These are phyloP conservation scores for Kwoniella bestiolae DNA, from an alignment of 768 basidiomycete genomes.

Conservation along the genomic window DNA sequence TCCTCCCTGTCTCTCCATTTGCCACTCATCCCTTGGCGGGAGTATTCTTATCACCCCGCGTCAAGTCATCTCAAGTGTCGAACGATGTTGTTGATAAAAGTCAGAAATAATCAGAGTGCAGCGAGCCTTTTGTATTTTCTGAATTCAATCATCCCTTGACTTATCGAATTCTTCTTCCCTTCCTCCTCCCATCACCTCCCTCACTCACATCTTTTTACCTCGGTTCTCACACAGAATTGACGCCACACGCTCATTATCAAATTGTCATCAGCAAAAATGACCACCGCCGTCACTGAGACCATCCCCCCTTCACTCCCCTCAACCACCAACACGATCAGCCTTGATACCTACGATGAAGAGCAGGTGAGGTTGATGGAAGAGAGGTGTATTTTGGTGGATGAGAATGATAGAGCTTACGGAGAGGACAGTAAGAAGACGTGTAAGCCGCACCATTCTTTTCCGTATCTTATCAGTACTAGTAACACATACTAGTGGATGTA, in stretches of 20 bases:
- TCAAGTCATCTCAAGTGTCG: constrained; percentile 1
- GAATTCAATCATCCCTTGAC: neutral
- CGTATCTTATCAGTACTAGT: too few species aligned
- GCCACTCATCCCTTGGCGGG: too few species aligned
- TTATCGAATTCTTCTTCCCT: neutral
- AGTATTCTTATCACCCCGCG: neutral
- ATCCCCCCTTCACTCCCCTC: constrained; percentile 9
- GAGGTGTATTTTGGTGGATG: constrained; percentile 58
- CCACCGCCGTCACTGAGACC: constrained; percentile 15
- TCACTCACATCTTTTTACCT: neutral
- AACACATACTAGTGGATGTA: too few species aligned
- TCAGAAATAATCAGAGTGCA: neutral
- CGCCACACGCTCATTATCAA: neutral
- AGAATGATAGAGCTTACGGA: constrained; percentile 55
- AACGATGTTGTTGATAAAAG: constrained; percentile 8
- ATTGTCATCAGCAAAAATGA: constrained; percentile 7
- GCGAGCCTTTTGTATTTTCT: too few species aligned
- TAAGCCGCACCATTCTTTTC: too few species aligned
- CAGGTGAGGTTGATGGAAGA: constrained; percentile 97
- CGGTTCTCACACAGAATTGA: neutral
- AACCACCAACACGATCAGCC: constrained; percentile 62
- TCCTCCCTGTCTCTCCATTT: too few species aligned
- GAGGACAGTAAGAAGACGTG: constrained; percentile 92
- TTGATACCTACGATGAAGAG: constrained; percentile 83
- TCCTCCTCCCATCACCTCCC: too few species aligned